Evolutionary conservation across 192 early-diverging fungal genomes (phyloP).

Genomic region (Coemansia interrupta): DNA sequence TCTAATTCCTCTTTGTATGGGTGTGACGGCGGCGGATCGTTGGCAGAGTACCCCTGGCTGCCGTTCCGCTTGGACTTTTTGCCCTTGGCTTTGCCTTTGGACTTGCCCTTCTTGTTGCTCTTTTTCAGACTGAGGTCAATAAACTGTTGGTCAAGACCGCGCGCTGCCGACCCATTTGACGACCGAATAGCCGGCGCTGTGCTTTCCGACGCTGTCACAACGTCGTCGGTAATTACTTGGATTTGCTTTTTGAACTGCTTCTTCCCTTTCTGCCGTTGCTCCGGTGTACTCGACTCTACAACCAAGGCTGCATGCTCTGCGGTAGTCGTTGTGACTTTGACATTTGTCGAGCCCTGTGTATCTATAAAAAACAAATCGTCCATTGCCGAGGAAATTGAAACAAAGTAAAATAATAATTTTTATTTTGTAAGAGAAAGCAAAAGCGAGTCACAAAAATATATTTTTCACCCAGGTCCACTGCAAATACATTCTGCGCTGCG

Average conservation of each 20-base stretch:
- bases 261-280: conserved; percentile 6
- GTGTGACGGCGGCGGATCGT: not conserved
- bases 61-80: not conserved
- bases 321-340: conserved; percentile 7
- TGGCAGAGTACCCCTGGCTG: too few relatives aligned
- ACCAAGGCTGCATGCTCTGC: conserved; percentile 14
- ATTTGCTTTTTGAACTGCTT: not conserved
- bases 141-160: conserved; percentile 27
- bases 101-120: conserved; percentile 1
- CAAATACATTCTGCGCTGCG: not conserved
- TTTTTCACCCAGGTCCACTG: not conserved
- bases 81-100: conserved; percentile 7
- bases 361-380: conserved; percentile 48
- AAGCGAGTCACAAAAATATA: not conserved
- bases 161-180: not conserved
- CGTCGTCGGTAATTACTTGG: conserved; percentile 22
- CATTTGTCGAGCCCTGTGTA: conserved; percentile 17
- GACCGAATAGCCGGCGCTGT: not conserved
- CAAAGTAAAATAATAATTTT: not conserved
- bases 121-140: conserved; percentile 21
- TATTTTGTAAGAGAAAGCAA: not conserved
- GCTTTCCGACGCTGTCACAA: conserved; percentile 9
- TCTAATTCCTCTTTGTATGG: conserved; percentile 1
- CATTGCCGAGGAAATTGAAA: conserved; percentile 6
- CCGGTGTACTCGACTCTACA: not conserved